A percentile compares a stretch with the other conserved stretches of the same genome.
Evolutionary conservation across 495 filamentous ascomycete species (phyloP).

Genomic region (Clohesyomyces aquaticus): DNA sequence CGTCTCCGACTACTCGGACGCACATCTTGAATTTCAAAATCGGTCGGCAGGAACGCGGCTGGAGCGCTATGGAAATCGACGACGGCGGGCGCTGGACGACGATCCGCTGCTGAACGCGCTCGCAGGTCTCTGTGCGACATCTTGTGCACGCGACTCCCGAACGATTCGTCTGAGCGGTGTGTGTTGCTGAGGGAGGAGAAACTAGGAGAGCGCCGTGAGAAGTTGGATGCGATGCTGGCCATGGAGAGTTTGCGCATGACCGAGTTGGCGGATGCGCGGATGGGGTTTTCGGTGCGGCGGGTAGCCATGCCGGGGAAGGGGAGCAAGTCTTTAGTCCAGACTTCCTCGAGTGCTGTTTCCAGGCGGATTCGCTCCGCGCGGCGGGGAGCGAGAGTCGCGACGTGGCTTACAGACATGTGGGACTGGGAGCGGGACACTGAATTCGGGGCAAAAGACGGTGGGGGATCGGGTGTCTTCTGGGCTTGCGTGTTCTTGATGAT

Average conservation of each 20-base stretch:
- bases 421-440: conserved; percentile 72
- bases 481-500: conserved; percentile 89
- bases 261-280: conserved; percentile 71
- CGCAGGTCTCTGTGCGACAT: conserved; percentile 22
- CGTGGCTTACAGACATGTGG: conserved; percentile 64
- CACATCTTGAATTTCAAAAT: conserved; percentile 44
- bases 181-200: conserved; percentile 49
- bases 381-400: conserved; percentile 65
- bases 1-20: conserved; percentile 26
- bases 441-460: conserved; percentile 46
- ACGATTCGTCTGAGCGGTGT: conserved; percentile 42
- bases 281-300: conserved; percentile 64
- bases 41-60: conserved; percentile 47
- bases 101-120: conserved; percentile 25
- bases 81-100: conserved; percentile 34
- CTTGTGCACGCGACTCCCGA: conserved; percentile 25
- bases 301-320: conserved; percentile 84
- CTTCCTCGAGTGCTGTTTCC: conserved; percentile 72
- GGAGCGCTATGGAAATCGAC: conserved; percentile 46
- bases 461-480: conserved; percentile 58
- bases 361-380: conserved; percentile 76
- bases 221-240: conserved; percentile 66
- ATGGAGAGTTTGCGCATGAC: conserved; percentile 84
- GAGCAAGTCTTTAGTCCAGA: conserved; percentile 83
- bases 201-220: conserved; percentile 64